Conservation (phyloP, 106 monocot genomes). For the Acanthochlamys bracteata region DNA sequence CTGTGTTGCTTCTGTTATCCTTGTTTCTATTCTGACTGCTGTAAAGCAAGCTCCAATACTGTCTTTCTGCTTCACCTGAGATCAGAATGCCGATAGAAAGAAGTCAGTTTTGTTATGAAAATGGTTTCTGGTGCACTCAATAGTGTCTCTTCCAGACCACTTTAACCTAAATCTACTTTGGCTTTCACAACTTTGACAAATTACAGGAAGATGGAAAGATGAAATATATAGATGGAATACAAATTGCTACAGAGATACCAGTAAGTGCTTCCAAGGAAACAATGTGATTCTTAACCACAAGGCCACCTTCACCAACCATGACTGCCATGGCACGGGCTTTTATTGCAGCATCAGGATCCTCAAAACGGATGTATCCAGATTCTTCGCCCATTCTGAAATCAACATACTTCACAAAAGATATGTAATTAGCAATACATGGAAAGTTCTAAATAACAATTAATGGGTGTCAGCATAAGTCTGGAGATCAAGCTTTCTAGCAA, state of each 20-base stretch:
- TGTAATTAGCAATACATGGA: too few species aligned
- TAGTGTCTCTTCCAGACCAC: too few species aligned
- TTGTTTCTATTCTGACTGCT: too few species aligned
- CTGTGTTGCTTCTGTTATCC: too few species aligned
- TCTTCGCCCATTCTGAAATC: constrained; percentile 79
- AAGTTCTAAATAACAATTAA: too few species aligned
- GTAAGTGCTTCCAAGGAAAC: constrained; percentile 61
- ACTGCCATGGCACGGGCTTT: constrained; percentile 74
- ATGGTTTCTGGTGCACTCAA: too few species aligned
- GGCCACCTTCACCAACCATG: constrained; percentile 54
- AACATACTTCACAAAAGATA: constrained; percentile 35
- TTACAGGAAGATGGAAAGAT: not conserved
- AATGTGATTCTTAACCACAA: constrained; percentile 49
- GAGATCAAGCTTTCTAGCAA: too few species aligned
- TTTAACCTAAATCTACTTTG: too few species aligned
- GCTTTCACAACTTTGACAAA: not conserved
- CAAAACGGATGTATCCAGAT: constrained; percentile 75
- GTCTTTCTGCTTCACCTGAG: too few species aligned
- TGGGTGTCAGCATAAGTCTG: too few species aligned
- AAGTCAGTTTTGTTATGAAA: not conserved
- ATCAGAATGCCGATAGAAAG: not conserved
- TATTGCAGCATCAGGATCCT: constrained; percentile 60
- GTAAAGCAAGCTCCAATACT: too few species aligned
- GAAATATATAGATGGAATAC: not conserved
- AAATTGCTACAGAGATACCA: constrained; percentile 25